Conservation (phyloP, 106 monocot species). For the Ottelia alismoides region DNA sequence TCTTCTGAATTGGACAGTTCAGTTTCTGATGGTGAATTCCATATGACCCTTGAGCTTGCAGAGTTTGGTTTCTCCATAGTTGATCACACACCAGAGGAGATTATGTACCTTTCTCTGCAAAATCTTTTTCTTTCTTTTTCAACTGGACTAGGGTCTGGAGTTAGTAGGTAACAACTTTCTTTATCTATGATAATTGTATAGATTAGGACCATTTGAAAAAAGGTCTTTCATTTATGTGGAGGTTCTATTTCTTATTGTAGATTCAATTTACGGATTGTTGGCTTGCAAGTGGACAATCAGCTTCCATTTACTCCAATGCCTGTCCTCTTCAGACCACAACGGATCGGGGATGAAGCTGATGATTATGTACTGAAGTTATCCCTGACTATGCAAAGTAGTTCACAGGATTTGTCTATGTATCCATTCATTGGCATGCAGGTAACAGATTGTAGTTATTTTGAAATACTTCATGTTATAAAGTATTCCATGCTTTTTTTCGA, state of each 20-base stretch:
- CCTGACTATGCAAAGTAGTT: conserved; percentile 69
- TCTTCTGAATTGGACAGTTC: conserved; percentile 36
- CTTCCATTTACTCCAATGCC: conserved; percentile 94
- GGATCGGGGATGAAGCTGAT: conserved; percentile 41
- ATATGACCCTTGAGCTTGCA: conserved; percentile 69
- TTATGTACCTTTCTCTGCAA: conserved; percentile 73
- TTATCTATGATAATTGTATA: too few relatives aligned
- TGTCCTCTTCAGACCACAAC: conserved; percentile 68
- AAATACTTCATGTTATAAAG: background rate
- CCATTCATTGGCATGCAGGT: conserved; percentile 89
- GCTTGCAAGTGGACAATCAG: conserved; percentile 86
- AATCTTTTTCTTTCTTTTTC: conserved; percentile 67
- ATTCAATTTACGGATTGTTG: conserved; percentile 67
- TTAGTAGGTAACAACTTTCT: conserved; percentile 74
- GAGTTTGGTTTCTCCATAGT: conserved; percentile 74
- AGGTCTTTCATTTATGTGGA: too few relatives aligned
- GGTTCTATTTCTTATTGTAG: conserved; percentile 25
- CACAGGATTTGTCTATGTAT: conserved; percentile 65
- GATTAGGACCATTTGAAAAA: too few relatives aligned
- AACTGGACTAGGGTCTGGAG: conserved; percentile 77
- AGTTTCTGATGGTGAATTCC: conserved; percentile 52
- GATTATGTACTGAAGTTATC: conserved; percentile 75
- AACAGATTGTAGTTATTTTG: background rate
- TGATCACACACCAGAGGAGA: conserved; percentile 92
- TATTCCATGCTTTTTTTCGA: background rate